Evolutionary conservation across 225 moss, liverwort and hornwort species (phyloP).

Genomic region (Anthoceros angustus): DNA sequence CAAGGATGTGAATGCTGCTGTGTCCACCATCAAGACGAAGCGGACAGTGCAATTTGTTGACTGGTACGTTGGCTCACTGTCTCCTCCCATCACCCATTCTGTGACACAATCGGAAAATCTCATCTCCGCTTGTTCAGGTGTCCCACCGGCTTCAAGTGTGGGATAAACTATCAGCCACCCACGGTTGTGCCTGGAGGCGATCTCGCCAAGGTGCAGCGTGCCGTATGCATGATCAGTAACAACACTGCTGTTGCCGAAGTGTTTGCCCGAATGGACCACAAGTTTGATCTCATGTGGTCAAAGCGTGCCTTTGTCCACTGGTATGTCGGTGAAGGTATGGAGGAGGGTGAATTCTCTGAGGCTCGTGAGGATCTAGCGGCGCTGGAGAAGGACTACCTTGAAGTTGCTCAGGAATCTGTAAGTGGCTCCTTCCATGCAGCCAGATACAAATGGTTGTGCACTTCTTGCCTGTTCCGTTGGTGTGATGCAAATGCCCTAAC

Average conservation of each 20-base stretch:
- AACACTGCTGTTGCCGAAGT: not conserved
- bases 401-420: not conserved
- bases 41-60: constrained; percentile 2
- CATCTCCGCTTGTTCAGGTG: not conserved
- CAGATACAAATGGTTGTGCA: no score
- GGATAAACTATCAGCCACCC: not conserved
- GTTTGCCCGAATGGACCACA: not conserved
- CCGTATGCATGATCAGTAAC: not conserved
- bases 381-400: not conserved
- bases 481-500: no score
- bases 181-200: not conserved
- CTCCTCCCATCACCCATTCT: not conserved
- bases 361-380: constrained; percentile 1
- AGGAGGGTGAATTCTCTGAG: not conserved
- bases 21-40: not conserved
- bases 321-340: not conserved
- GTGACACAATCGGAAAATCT: not conserved
- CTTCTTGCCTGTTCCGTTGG: no score
- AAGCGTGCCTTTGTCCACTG: constrained; percentile 3
- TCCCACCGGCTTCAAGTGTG: constrained; percentile 1
- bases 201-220: not conserved
- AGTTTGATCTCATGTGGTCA: not conserved
- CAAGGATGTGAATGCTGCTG: constrained; percentile 2
- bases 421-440: not conserved
- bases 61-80: not conserved